Evolutionary conservation across 441 rosid genomes (phyloP), one percentile per base, ranked within the genome.

Genomic region (Pelargonium myrrhifolium): DNA sequence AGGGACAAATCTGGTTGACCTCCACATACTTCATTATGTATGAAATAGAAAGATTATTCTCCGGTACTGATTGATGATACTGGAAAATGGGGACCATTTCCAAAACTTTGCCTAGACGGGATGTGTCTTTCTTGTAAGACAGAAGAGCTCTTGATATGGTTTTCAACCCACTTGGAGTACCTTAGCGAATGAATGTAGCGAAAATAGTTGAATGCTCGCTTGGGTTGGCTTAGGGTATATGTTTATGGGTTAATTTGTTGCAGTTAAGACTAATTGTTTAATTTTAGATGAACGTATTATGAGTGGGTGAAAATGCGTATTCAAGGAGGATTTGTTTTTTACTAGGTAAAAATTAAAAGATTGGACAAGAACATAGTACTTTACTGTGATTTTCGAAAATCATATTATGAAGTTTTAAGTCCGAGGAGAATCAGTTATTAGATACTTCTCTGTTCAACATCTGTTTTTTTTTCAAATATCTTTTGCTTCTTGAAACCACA

Each of bases 141-240:
- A 42, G 24, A 17, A 24, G 37, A 6, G 31, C 64, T 67, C 17
- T 28, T 60, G 66, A 66, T 66, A 66, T 66, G 55, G 71, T 72
- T 40, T 66, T 66, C 61, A 66, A 72, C 31, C 58, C 43, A 70
- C 55, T 64, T 43, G 55, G 64, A 39, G 67, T 63, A 64, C 68
- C 65, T 56, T 55, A 35, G 39, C 7, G 39, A 35, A 35, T 35
- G 39, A 35, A 35, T 35, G 9, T 35, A 0, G 39, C 9, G 39
- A 8, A 35, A 35, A 35, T 35, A 35, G 39, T 35, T 35, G 39
- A 35, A 35, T 6, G 39, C 9, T 35, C 39, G 39, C 39, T 35
- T 35, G 39, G 39, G 39, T 3, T 35, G 39, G 39, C n/a, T 7
- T 42, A 10, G 11, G 47, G 47, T 42, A 8, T 40, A 42, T 42